Evolutionary conservation across 2,329 filamentous ascomycete genomes (phyloP).

Genomic region (Sporothrix brunneoviolacea): DNA sequence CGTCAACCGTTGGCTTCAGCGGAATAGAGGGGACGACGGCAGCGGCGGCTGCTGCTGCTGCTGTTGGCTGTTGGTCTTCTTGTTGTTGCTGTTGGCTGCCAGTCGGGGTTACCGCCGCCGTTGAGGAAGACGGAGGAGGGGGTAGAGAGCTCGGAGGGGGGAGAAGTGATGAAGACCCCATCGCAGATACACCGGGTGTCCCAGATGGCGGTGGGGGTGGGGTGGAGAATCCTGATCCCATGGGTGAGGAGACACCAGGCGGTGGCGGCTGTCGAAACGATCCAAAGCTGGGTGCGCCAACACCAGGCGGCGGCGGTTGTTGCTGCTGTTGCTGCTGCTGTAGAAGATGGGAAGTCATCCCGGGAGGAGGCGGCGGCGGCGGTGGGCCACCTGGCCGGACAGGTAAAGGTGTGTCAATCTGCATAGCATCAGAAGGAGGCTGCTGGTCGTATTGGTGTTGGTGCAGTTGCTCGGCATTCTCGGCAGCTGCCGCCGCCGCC

Average conservation of each 20-base stretch:
- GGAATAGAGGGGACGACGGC: neutral
- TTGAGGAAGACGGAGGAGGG: neutral
- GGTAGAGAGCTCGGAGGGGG: neutral
- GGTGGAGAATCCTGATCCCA: neutral
- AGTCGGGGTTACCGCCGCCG: neutral
- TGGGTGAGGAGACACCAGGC: neutral
- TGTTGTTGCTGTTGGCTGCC: neutral
- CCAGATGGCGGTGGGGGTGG: slow-evolving; percentile 6
- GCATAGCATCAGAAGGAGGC: slow-evolving; percentile 14
- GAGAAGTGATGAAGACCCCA: neutral
- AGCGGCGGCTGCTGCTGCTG: neutral
- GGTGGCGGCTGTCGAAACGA: slow-evolving; percentile 6
- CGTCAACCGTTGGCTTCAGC: slow-evolving; percentile 65
- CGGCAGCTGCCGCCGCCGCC: neutral
- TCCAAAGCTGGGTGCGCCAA: neutral
- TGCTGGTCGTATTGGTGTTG: neutral
- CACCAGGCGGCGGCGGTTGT: slow-evolving; percentile 11
- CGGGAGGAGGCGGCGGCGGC: neutral
- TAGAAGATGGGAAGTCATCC: neutral
- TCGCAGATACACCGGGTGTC: neutral
- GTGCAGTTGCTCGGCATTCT: neutral
- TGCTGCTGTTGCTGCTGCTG: neutral
- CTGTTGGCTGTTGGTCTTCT: neutral
- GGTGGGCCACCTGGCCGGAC: neutral
- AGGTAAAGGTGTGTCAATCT: slow-evolving; percentile 11